Base-by-base conservation (phyloP, 345 rosid genomes). In the Heritiera fomes region DNA sequence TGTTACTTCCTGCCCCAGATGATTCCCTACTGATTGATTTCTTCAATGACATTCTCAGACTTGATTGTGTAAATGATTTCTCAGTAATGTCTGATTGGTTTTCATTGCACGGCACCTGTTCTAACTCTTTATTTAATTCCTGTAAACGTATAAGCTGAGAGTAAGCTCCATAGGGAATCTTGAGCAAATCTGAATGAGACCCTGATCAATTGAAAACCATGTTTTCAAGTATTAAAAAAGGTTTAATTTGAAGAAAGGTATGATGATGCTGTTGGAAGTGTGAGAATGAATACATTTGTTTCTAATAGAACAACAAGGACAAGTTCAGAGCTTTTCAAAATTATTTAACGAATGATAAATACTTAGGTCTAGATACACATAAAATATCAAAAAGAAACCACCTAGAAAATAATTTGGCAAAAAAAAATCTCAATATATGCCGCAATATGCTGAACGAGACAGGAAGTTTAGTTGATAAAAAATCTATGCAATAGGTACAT, bases 101-200 rank as follows among this genome's bases (percentile, higher is more conserved):
- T 18, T 46, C 72, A n/a, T 84, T 76, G 14, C 76, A 75, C 1
- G 41, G 66, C 23, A 40, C 71, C 59, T 80, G 78, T 50, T 79
- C 82, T n/a, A 80, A 72, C 62, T 72, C 88, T 63, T 76, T 80
- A 67, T 81, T 87, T 18, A 84, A 30, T 75, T 92, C 96, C 69
- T 92, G 98, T 62, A 92, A 87, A 38, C 91, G 83, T 74, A 92
- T 84, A 53, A 94, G 96, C 83, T 87, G 98, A 11, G 91, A 83
- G 72, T 92, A 92, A n/a, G 93, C 94, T 84, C 98, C 98, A 13
- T 92, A 87, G 0, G 91, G 84, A 83, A 91, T 88, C 83, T 43
- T 78, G 72, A 87, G 79, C n/a, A 94, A 75, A 76, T 89, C 91
- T 0, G 84, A 77, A 79, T 94, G 94, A 7, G 91, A 64, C 47